Evolutionary conservation across 805 yeast genomes (phyloP).

Genomic region (Monosporozyma yasuniensis): DNA sequence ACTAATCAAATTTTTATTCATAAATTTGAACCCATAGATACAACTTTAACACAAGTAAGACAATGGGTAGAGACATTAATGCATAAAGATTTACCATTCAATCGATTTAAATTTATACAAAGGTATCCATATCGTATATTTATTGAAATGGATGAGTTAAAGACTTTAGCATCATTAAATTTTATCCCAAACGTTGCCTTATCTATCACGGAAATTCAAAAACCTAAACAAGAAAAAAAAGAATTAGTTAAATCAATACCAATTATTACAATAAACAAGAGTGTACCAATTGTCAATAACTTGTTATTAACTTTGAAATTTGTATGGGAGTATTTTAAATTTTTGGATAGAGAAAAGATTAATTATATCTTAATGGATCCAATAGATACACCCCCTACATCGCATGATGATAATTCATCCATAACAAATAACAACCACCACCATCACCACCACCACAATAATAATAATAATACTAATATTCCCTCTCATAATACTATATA

Average conservation of each 20-base stretch:
- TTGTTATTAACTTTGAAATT: not conserved
- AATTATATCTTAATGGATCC: not conserved
- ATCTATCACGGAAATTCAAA: not conserved
- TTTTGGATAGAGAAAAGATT: not conserved
- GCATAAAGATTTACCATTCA: slow-evolving; percentile 29
- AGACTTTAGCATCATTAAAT: slow-evolving; percentile 43
- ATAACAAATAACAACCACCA: too few relatives aligned
- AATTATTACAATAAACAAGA: not conserved
- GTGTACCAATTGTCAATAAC: not conserved
- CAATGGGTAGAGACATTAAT: slow-evolving; percentile 18
- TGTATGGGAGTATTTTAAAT: not conserved
- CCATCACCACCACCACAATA: not conserved
- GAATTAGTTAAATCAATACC: not conserved
- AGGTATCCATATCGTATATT: slow-evolving; percentile 40
- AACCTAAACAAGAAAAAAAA: not conserved
- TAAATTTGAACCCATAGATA: slow-evolving; percentile 33
- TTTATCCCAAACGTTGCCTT: slow-evolving; percentile 43
- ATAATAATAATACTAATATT: not conserved
- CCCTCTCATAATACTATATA: not conserved
- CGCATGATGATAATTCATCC: too few relatives aligned
- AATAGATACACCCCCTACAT: not conserved
- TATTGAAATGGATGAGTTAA: slow-evolving; percentile 45
- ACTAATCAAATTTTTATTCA: slow-evolving; percentile 46
- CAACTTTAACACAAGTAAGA: slow-evolving; percentile 47
- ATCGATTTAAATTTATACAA: slow-evolving; percentile 49